phyloP scores from a whole-genome alignment of 441 rosid species.

The Dalechampia spathulata region DNA sequence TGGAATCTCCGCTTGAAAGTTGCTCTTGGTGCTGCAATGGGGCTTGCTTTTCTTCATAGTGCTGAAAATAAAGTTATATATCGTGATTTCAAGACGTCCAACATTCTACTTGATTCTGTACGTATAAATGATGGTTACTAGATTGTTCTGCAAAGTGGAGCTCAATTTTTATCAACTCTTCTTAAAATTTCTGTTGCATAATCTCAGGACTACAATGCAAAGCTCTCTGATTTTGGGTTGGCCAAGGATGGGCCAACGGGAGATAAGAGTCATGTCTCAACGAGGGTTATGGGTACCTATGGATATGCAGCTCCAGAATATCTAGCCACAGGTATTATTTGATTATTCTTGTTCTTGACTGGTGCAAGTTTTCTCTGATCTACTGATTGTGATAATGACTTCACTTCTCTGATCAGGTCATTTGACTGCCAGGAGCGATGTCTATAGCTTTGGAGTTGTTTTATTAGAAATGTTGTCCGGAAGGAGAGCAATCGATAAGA shows the following conservation, averaged over 20 bases:
- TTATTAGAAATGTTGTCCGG: constrained; percentile 78
- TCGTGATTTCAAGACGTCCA: constrained; percentile 82
- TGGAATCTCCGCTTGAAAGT: constrained; percentile 83
- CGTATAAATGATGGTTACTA: no score
- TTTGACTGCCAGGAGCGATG: constrained; percentile 65
- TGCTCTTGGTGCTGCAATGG: constrained; percentile 84
- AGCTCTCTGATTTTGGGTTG: constrained; percentile 90
- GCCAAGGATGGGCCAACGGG: constrained; percentile 95
- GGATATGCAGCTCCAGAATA: constrained; percentile 97
- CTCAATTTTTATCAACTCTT: background rate
- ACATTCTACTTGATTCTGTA: constrained; percentile 77
- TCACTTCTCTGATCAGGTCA: constrained; percentile 39
- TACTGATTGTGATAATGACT: background rate
- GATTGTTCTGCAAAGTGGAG: background rate
- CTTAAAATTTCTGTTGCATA: constrained; percentile 6
- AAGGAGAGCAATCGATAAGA: constrained; percentile 66
- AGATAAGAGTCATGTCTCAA: constrained; percentile 80
- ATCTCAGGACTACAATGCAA: constrained; percentile 71
- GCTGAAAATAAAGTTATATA: constrained; percentile 69
- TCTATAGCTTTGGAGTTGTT: constrained; percentile 83
- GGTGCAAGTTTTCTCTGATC: background rate
- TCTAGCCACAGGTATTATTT: constrained; percentile 57
- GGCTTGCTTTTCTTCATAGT: constrained; percentile 84
- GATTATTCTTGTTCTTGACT: background rate
- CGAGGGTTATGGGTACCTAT: constrained; percentile 80